Conservation (phyloP, 805 yeast species). For the Isabelozyma pseudorhagii region DNA sequence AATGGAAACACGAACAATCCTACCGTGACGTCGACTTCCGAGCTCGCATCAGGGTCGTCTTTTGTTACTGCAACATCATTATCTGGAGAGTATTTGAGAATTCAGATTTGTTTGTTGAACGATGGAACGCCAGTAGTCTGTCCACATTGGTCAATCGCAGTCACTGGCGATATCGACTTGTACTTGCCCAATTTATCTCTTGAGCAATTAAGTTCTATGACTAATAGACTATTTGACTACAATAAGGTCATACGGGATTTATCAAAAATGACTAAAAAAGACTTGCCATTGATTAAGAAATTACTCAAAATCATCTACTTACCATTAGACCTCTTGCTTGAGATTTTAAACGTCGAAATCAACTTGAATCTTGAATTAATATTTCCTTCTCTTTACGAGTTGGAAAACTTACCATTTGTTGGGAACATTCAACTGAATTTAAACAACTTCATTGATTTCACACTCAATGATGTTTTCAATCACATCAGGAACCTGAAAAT, state of each 20-base stretch:
- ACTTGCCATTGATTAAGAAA: constrained; percentile 38
- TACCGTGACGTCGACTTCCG: constrained; percentile 13
- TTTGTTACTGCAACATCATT: constrained; percentile 90
- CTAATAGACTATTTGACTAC: constrained; percentile 39
- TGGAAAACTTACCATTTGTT: constrained; percentile 36
- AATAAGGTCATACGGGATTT: constrained; percentile 36
- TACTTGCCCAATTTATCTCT: constrained; percentile 60
- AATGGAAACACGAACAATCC: neutral
- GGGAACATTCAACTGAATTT: constrained; percentile 48
- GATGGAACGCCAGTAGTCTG: constrained; percentile 88
- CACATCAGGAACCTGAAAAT: constrained; percentile 57
- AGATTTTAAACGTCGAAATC: constrained; percentile 52
- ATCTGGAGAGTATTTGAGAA: constrained; percentile 71
- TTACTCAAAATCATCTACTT: constrained; percentile 49
- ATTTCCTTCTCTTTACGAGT: constrained; percentile 60
- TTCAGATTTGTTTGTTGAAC: constrained; percentile 65
- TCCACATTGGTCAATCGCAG: constrained; percentile 58
- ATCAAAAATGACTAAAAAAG: constrained; percentile 32
- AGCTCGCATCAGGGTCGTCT: constrained; percentile 40
- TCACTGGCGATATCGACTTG: constrained; percentile 49
- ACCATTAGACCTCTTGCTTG: constrained; percentile 58
- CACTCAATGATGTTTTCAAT: constrained; percentile 68
- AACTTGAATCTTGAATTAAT: constrained; percentile 72
- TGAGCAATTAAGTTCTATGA: constrained; percentile 40
- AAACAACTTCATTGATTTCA: constrained; percentile 72